Evolutionary conservation across 768 basidiomycete species (phyloP).

Genomic region (Favolaschia claudopus): DNA sequence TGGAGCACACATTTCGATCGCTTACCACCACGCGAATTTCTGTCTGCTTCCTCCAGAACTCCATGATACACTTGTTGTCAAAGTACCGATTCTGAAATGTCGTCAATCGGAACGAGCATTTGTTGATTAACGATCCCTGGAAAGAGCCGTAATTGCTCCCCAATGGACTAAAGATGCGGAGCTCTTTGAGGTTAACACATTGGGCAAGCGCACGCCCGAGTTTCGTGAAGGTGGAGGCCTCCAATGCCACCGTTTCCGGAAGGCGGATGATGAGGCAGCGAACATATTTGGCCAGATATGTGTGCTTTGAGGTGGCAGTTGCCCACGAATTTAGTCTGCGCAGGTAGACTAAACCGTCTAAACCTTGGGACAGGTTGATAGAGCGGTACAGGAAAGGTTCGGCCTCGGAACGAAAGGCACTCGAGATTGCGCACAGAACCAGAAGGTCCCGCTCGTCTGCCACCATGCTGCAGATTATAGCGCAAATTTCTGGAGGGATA

Average conservation of each 20-base stretch:
- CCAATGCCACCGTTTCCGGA: background rate
- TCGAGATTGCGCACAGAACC: background rate
- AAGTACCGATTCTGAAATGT: background rate
- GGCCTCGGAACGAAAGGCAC: background rate
- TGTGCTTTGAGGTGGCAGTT: background rate
- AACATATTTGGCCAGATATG: slow-evolving; percentile 8
- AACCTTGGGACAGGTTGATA: background rate
- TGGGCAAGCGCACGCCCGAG: background rate
- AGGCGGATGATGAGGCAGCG: background rate
- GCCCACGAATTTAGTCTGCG: background rate
- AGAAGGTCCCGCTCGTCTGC: background rate
- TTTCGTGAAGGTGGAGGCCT: background rate
- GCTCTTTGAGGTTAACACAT: slow-evolving; percentile 2
- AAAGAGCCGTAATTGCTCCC: too few species aligned
- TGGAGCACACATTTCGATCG: too few species aligned
- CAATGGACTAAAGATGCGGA: background rate
- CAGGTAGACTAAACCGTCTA: too few species aligned
- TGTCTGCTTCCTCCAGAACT: background rate
- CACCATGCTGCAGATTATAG: background rate
- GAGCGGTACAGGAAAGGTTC: slow-evolving; percentile 2
- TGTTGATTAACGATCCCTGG: background rate
- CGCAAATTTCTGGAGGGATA: slow-evolving; percentile 12
- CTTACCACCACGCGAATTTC: background rate
- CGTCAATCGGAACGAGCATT: background rate
- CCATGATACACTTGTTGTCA: background rate